Evolutionary conservation across 1,284 basidiomycete genomes (phyloP), one percentile per base, ranked within the genome.

Genomic region (Ceratobasidium sp.): DNA sequence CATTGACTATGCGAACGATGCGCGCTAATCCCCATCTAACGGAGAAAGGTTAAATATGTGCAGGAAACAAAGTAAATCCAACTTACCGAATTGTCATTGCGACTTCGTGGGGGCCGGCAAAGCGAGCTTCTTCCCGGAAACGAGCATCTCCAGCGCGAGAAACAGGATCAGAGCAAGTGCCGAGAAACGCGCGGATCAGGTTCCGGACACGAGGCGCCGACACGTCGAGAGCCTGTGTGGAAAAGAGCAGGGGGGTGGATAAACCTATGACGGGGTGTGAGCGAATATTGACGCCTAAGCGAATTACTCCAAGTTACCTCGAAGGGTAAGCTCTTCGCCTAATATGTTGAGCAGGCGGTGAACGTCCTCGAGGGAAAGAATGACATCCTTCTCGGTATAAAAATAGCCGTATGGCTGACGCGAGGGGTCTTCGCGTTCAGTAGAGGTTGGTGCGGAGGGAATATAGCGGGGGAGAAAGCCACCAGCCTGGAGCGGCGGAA

Each of bases 211-310:
- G 89, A 33, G 90, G 87, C 7, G 91, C 87, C 55, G 91, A 93
- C 61, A 97, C 88, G 82, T 97, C 95, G 78, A 97, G 90, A 28
- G 95, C 95, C 81, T 93, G 91, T 42, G 91, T 92, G 40, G 93
- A 94, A 87, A 97, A 97, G 80, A 97, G 91, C 85, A 97, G 92
- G 15, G 96, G 96, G 1, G 95, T 96, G 40, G 93, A 93, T 79
- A 97, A 89, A 68, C 93, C 95, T 89, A 78, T 3, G 28, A 28
- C 18, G n/a, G n/a, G 20, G 18, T 13, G 13, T 55, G 56, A n/a
- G 53, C 33, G 67, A 44, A 63, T 42, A 23, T 5, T 1, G n/a
- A 63, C 15, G 44, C 6, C 42, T 39, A 51, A 69, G 49, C 0
- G 69, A 68, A 4, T 55, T 23, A 26, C 40, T 13, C 55, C 85